Percentiles rank a stretch among this genome's conserved stretches.
These are phyloP conservation scores for Tulasnella sp. DNA, from an alignment of 768 basidiomycete species.

Conservation along the genomic window DNA sequence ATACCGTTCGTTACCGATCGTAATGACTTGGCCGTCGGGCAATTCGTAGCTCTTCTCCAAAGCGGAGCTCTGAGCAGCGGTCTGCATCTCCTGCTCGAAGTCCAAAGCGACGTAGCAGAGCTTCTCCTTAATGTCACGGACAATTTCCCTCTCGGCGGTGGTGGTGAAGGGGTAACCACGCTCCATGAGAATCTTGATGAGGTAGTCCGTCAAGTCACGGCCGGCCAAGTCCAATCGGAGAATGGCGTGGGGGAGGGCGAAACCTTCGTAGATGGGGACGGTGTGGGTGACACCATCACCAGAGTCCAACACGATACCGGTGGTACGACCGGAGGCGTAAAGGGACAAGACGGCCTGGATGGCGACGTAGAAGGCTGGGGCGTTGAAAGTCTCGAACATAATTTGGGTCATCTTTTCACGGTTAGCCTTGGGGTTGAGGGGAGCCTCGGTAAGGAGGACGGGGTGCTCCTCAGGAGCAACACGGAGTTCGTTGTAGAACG, in stretches of 20 bases:
- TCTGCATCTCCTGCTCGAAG: constrained; percentile 90
- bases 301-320: constrained; percentile 91
- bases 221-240: constrained; percentile 88
- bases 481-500: constrained; percentile 82
- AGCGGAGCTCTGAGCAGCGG: constrained; percentile 81
- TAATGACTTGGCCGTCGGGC: constrained; percentile 91
- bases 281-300: constrained; percentile 96
- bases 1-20: constrained; percentile 84
- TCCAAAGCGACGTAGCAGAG: constrained; percentile 93
- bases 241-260: constrained; percentile 88
- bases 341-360: constrained; percentile 72
- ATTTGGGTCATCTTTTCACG: constrained; percentile 74
- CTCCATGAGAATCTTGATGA: constrained; percentile 83
- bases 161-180: constrained; percentile 94
- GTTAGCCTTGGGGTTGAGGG: constrained; percentile 69
- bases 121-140: constrained; percentile 92
- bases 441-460: constrained; percentile 66
- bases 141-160: constrained; percentile 89
- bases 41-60: constrained; percentile 93
- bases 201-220: constrained; percentile 80
- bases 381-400: constrained; percentile 77
- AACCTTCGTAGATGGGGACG: constrained; percentile 95
- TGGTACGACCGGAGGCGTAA: constrained; percentile 93
- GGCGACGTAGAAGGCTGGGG: constrained; percentile 68
- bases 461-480: constrained; percentile 76